Percentiles rank a stretch among this genome's conserved stretches.
Conservation (phyloP, 106 monocot genomes). For the Vanilla planifolia region DNA sequence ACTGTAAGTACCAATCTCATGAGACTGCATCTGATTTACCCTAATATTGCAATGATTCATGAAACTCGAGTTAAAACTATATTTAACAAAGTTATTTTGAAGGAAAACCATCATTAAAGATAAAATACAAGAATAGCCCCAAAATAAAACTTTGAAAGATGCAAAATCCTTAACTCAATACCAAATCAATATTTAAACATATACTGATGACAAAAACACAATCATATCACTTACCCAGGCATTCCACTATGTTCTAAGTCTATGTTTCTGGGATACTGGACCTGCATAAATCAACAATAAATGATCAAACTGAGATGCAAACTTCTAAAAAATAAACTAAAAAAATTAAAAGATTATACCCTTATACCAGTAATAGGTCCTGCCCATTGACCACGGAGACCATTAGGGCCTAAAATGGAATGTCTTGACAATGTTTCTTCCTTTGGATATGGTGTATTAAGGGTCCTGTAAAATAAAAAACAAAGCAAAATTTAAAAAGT, state of each 20-base stretch:
- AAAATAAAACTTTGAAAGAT: too few relatives aligned
- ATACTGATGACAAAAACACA: slow-evolving; percentile 2
- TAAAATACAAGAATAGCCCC: too few relatives aligned
- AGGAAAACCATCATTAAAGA: too few relatives aligned
- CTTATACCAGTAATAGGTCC: slow-evolving; percentile 63
- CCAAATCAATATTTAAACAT: background rate
- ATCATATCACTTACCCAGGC: slow-evolving; percentile 34
- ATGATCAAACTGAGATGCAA: slow-evolving; percentile 7
- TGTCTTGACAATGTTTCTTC: slow-evolving; percentile 96
- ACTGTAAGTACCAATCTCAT: slow-evolving; percentile 16
- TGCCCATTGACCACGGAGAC: slow-evolving; percentile 49
- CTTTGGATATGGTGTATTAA: slow-evolving; percentile 66
- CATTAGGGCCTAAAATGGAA: slow-evolving; percentile 91
- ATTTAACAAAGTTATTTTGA: background rate
- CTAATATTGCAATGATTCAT: slow-evolving; percentile 16
- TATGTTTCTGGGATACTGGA: slow-evolving; percentile 77
- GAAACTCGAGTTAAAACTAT: background rate
- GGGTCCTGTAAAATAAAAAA: slow-evolving; percentile 31
- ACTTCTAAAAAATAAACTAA: background rate
- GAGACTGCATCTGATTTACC: slow-evolving; percentile 27
- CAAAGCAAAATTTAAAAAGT: background rate
- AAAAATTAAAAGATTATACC: slow-evolving; percentile 57
- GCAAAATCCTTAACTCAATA: too few relatives aligned
- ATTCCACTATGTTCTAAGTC: slow-evolving; percentile 37
- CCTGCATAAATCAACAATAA: slow-evolving; percentile 43